Conservation (phyloP, 2,329 filamentous ascomycete species). For the Penicillium italicum region DNA sequence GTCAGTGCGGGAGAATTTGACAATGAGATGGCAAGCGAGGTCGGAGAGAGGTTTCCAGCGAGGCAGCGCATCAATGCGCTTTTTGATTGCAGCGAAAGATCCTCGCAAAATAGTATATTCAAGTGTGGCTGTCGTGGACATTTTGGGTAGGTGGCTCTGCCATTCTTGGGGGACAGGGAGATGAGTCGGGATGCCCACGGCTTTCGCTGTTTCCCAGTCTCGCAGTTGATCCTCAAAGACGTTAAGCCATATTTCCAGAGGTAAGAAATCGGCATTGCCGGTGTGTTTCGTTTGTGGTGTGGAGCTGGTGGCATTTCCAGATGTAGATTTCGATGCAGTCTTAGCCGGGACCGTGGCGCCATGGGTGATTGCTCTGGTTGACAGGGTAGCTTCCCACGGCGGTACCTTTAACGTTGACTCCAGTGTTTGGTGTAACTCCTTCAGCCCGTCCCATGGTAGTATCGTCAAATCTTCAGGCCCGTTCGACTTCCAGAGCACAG, state of each 20-base stretch:
- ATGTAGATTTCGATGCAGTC: constrained; percentile 24
- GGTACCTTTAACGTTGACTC: constrained; percentile 30
- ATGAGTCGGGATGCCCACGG: constrained; percentile 75
- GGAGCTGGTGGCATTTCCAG: constrained; percentile 35
- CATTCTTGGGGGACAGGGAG: constrained; percentile 70
- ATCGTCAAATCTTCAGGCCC: constrained; percentile 49
- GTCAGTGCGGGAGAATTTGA: constrained; percentile 81
- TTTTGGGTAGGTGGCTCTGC: constrained; percentile 59
- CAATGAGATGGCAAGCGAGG: constrained; percentile 79
- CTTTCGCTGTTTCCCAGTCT: constrained; percentile 87
- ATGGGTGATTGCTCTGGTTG: constrained; percentile 14
- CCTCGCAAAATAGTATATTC: constrained; percentile 81
- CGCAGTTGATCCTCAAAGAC: constrained; percentile 73
- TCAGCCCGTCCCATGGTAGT: constrained; percentile 50
- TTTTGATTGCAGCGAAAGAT: constrained; percentile 66
- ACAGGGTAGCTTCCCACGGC: constrained; percentile 15
- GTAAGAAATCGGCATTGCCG: constrained; percentile 49
- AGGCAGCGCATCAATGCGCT: constrained; percentile 65
- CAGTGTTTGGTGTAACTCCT: constrained; percentile 33
- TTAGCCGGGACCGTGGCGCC: constrained; percentile 8
- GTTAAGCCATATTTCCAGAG: constrained; percentile 84
- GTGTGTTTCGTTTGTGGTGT: constrained; percentile 19
- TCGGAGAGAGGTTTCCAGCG: constrained; percentile 72
- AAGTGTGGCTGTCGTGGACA: constrained; percentile 68
- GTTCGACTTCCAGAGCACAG: constrained; percentile 78